phyloP scores from a whole-genome alignment of 345 rosid genomes.

The Cardamine occulta region DNA sequence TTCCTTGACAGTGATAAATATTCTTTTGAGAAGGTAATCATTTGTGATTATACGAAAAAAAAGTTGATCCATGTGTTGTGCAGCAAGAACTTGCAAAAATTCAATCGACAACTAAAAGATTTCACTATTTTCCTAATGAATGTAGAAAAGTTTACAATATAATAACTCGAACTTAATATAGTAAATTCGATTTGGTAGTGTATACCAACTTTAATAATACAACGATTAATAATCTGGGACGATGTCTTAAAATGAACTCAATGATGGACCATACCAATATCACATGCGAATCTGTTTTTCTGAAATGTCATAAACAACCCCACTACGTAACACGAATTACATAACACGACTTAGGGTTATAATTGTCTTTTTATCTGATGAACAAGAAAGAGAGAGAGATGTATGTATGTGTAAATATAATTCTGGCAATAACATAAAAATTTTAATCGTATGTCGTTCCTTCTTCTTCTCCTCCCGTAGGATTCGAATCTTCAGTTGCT shows the following conservation, averaged over 20 bases:
- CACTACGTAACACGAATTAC: neutral
- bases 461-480: conserved; percentile 31
- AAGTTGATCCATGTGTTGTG: neutral
- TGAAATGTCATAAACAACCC: conserved; percentile 31
- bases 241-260: conserved; percentile 22
- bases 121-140: neutral
- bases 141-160: neutral
- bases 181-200: neutral
- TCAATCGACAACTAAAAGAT: neutral
- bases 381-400: conserved; percentile 25
- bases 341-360: neutral
- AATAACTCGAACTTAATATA: neutral
- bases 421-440: conserved; percentile 20
- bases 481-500: conserved; percentile 34
- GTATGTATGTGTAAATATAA: neutral
- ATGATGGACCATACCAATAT: conserved; percentile 13
- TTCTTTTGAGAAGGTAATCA: conserved; percentile 20
- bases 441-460: neutral
- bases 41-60: neutral
- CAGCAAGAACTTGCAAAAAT: neutral
- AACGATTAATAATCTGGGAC: neutral
- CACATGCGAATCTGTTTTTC: conserved; percentile 15
- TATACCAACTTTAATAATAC: neutral
- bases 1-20: conserved; percentile 26
- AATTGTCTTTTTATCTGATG: conserved; percentile 1